A percentile compares a stretch with the other conserved stretches of the same genome.
Evolutionary conservation across 257 asterid species (phyloP).

Genomic region (Linderniella brevidens): DNA sequence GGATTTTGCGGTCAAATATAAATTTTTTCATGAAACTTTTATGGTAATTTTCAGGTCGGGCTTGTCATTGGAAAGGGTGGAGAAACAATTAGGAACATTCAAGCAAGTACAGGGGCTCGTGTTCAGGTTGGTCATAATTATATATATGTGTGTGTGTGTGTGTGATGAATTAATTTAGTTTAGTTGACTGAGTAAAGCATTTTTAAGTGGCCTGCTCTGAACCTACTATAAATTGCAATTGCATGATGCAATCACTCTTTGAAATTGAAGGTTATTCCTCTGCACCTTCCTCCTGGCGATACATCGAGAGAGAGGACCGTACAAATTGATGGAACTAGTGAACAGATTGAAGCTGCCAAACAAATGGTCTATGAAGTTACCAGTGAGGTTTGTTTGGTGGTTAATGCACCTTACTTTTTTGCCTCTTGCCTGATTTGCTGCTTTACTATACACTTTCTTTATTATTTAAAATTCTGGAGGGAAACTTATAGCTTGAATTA

Average conservation of each 20-base stretch:
- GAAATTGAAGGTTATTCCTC: slow-evolving; percentile 66
- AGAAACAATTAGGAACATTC: slow-evolving; percentile 86
- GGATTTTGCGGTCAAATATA: background rate
- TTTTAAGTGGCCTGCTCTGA: background rate
- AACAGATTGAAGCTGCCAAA: slow-evolving; percentile 84
- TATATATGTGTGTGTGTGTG: too few relatives aligned
- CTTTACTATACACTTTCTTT: background rate
- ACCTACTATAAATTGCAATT: background rate
- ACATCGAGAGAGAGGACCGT: slow-evolving; percentile 68
- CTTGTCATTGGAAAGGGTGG: slow-evolving; percentile 99
- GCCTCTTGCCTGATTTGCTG: background rate
- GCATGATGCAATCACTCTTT: background rate
- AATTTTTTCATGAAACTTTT: background rate
- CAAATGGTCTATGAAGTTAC: slow-evolving; percentile 63
- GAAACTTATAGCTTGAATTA: too few relatives aligned
- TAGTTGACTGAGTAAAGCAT: background rate
- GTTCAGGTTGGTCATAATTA: slow-evolving; percentile 37
- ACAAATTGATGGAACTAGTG: slow-evolving; percentile 80
- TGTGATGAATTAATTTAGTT: background rate
- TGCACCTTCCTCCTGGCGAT: slow-evolving; percentile 95
- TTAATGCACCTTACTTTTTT: slow-evolving; percentile 3
- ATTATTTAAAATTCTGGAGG: too few relatives aligned
- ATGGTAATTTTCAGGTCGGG: slow-evolving; percentile 48
- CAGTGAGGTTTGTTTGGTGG: slow-evolving; percentile 62
- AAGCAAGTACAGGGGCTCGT: slow-evolving; percentile 77